Evolutionary conservation across 2,329 filamentous ascomycete genomes (phyloP), one percentile per base, ranked within the genome.

Genomic region (Fusarium pilosicola): DNA sequence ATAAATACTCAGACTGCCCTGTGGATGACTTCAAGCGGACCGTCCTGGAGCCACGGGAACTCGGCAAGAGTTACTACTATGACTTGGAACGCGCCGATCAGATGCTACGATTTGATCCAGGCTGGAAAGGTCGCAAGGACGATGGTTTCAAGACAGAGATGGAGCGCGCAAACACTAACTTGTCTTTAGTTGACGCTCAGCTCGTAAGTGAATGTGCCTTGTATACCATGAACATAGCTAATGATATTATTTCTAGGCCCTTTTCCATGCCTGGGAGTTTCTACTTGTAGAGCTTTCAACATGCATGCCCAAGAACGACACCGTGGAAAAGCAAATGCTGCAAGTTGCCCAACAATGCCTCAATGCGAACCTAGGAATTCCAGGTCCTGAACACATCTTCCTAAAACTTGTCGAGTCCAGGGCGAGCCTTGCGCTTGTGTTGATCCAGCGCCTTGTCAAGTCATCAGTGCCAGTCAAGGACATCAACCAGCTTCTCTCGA

Each of bases 121-220:
- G 91, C 44, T 99, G 96, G 96, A 85, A 85, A 60, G 92, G 92
- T 48, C 86, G 85, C 74, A 87, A 85, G 74, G 88, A 90, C 62
- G 89, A 92, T 77, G 95, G 95, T 1, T 97, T 97, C 83, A 88
- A 89, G 70, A 88, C 89, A 55, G 96, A 99, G 80, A 92, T 99
- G 83, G 89, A 92, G 77, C 91, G 91, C 69, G 96, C 96, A 46
- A 99, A 99, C 81, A 85, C 93, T 71, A 98, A 99, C 81, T 82
- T 99, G 59, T 97, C 95, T 30, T 86, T 97, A 39, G 94, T 99
- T 39, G 95, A 98, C 81, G 94, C 96, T 30, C 95, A 99, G 84
- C 92, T 96, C 74, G 91, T 94, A 86, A 83, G 91, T 85, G 44
- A 28, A 62, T 18, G 32, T 13, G 17, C 42, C 28, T 42, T 32